Conservation (phyloP, 345 rosid species). For the Rhodomyrtus tomentosa region DNA sequence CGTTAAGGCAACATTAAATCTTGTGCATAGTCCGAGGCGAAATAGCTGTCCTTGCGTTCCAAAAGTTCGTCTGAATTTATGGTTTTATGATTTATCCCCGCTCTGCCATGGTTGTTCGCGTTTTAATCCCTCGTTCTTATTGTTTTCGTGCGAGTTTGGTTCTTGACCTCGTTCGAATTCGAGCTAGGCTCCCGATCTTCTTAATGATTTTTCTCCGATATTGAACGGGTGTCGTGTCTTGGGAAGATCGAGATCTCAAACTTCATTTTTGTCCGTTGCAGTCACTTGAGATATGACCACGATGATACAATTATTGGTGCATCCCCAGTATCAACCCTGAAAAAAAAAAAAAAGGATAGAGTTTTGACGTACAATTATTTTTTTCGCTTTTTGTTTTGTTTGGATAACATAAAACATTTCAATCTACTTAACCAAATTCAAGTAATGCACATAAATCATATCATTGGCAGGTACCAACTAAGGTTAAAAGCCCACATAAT, state of each 20-base stretch:
- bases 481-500: too few species aligned
- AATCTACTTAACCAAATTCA: not conserved
- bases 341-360: not conserved
- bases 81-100: too few species aligned
- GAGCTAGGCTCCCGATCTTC: not conserved
- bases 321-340: too few species aligned
- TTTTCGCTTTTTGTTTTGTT: not conserved
- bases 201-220: not conserved
- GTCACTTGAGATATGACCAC: too few species aligned
- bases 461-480: too few species aligned
- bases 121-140: fast-evolving
- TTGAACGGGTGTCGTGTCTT: not conserved
- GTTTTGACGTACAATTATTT: too few species aligned
- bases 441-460: not conserved
- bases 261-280: not conserved
- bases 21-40: not conserved
- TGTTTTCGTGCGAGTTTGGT: not conserved
- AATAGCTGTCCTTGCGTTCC: not conserved
- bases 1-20: not conserved
- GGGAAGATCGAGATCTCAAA: fast-evolving
- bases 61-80: not conserved
- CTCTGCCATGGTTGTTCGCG: not conserved
- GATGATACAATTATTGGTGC: too few species aligned
- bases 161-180: not conserved
- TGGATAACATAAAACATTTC: not conserved